These are phyloP conservation scores for Phytophthora boehmeriae DNA, from an alignment of 352 stramenopile species.

Conservation along the genomic window DNA sequence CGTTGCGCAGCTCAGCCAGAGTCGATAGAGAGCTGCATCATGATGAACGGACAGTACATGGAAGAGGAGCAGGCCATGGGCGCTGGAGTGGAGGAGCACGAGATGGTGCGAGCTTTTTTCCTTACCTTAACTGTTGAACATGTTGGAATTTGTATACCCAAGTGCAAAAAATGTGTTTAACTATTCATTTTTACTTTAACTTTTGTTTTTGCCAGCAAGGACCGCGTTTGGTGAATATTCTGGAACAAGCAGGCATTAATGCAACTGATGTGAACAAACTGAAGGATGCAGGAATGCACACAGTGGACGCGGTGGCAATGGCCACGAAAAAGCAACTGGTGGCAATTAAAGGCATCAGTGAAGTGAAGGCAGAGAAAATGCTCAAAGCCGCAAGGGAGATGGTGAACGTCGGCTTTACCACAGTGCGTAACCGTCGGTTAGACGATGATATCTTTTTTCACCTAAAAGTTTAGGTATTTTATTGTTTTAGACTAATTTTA, in stretches of 20 bases:
- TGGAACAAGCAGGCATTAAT: slow-evolving; percentile 98
- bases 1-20: no score
- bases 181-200: no score
- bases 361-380: slow-evolving; percentile 99
- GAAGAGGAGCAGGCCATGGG: slow-evolving; percentile 49
- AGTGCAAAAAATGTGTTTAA: slow-evolving; percentile 20
- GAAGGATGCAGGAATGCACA: slow-evolving; percentile 97
- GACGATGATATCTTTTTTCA: slow-evolving; percentile 11
- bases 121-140: no score
- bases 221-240: slow-evolving; percentile 82
- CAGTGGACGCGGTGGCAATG: slow-evolving; percentile 98
- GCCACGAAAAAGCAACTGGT: slow-evolving; percentile 97
- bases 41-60: slow-evolving; percentile 45
- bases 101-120: slow-evolving; percentile 33
- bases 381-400: slow-evolving; percentile 97
- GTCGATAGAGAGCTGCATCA: neutral
- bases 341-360: slow-evolving; percentile 98
- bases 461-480: slow-evolving; percentile 1
- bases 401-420: slow-evolving; percentile 99
- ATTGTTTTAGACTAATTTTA: neutral
- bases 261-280: slow-evolving; percentile 98
- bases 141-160: slow-evolving; percentile 25
- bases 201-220: slow-evolving; percentile 69
- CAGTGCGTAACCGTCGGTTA: slow-evolving; percentile 59
- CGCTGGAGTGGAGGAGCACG: slow-evolving; percentile 38